Base-by-base conservation (phyloP, 2,329 filamentous ascomycete species). In the Alternaria brassicicola region DNA sequence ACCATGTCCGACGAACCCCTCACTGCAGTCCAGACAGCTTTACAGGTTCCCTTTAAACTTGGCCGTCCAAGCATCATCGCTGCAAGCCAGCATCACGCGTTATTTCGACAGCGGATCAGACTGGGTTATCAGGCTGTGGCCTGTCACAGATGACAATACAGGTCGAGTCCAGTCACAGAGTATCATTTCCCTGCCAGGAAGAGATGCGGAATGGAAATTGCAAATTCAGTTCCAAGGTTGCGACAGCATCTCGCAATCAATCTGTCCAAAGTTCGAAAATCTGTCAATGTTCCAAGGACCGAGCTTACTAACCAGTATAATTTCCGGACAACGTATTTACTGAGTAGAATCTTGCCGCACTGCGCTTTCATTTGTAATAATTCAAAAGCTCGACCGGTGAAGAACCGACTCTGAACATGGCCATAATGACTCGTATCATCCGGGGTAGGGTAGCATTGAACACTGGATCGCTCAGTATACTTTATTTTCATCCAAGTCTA, bases 221-320 rank as follows among this genome's bases (percentile, higher is more conserved):
- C 43, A 42, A 25, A 50, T 42, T 25, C 30, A 33, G 28, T 33
- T 25, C 19, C 8, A 47, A 33, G 19, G 19, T n/a, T 47, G 17
- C 43, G 43, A 19, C 8, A 47, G 28, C 30, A 47, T n/a, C 28
- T 47, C 28, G 30, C 43, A 30, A 47, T 35, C 43, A 30, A 47
- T 35, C 28, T 30, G 28, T 47, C 43, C 13, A 6, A 5, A 35
- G 21, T 23, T 35, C 43, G 19, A 47, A 47, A 47, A 19, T 47
- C 13, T 35, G 31, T 33, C 43, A 21, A n/a, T 33, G 19, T 33
- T 28, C 8, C 43, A 21, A 33, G 31, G 28, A 23, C 43, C 30
- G 43, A 47, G 19, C 33, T 47, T 28, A 47, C 43, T 33, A 33
- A 47, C 28, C 43, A n/a, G 30, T n/a, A n/a, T 47, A 47, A 47